Percentiles rank a stretch among this genome's conserved stretches.
Conservation (phyloP, 768 basidiomycete genomes). For the Trametes villosa region DNA sequence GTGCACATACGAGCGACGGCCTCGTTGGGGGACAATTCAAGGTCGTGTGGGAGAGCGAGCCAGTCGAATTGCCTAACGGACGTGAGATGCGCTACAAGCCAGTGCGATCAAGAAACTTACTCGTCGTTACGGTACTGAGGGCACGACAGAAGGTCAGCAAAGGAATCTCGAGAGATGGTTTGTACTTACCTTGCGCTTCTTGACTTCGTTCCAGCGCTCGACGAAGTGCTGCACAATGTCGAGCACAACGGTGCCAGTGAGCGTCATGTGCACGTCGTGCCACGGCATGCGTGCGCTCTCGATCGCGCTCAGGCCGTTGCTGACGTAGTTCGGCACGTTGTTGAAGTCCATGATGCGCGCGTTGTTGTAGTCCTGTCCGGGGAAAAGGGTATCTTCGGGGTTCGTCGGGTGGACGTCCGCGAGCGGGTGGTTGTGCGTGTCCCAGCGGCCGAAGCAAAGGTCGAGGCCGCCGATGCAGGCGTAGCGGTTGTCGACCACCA, state of each 20-base stretch:
- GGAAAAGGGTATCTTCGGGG: slow-evolving; percentile 81
- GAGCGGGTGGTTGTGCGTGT: slow-evolving; percentile 86
- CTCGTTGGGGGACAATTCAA: slow-evolving; percentile 64
- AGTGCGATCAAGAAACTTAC: slow-evolving; percentile 44
- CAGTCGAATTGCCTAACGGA: slow-evolving; percentile 53
- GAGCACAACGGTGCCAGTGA: slow-evolving; percentile 79
- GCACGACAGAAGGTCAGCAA: not conserved
- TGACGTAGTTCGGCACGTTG: slow-evolving; percentile 75
- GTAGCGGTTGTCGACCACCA: slow-evolving; percentile 84
- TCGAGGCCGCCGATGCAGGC: slow-evolving; percentile 95
- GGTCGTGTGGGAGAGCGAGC: slow-evolving; percentile 82
- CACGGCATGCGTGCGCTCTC: slow-evolving; percentile 88
- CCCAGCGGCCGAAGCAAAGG: slow-evolving; percentile 97
- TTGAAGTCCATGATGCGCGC: slow-evolving; percentile 86
- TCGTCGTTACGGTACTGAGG: slow-evolving; percentile 43
- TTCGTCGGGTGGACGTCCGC: slow-evolving; percentile 92
- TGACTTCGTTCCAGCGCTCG: slow-evolving; percentile 91
- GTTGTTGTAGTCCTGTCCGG: slow-evolving; percentile 94
- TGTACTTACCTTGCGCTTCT: slow-evolving; percentile 69
- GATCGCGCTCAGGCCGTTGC: slow-evolving; percentile 66
- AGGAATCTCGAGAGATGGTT: not conserved
- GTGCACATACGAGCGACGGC: slow-evolving; percentile 57
- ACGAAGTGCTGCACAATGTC: slow-evolving; percentile 94
- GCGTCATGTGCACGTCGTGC: slow-evolving; percentile 95
- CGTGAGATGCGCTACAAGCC: not conserved